Conservation (phyloP, 2,329 filamentous ascomycete genomes). For the Apiospora hydei region DNA sequence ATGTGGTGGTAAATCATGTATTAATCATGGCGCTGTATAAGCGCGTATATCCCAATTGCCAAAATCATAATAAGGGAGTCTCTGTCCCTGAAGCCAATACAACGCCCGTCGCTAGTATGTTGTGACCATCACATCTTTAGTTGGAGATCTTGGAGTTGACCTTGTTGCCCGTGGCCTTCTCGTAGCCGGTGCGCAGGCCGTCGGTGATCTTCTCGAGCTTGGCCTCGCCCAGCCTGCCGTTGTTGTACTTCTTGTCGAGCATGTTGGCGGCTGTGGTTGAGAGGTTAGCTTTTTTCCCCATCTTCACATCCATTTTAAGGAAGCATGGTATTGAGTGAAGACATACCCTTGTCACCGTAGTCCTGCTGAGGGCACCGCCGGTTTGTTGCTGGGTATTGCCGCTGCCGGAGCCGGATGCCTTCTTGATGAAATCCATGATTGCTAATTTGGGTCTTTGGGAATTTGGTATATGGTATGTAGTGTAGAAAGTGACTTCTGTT, state of each 20-base stretch:
- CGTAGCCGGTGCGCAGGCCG: slow-evolving; percentile 41
- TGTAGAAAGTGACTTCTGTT: background rate
- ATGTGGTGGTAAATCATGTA: background rate
- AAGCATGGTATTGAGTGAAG: too few relatives aligned
- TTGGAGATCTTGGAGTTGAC: slow-evolving; percentile 46
- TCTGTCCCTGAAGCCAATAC: background rate
- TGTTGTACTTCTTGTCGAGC: slow-evolving; percentile 38
- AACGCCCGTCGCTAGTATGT: background rate
- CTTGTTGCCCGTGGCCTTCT: slow-evolving; percentile 50
- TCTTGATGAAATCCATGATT: slow-evolving; percentile 43
- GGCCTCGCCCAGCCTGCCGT: slow-evolving; percentile 30
- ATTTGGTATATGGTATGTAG: background rate
- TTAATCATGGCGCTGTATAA: background rate
- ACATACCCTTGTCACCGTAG: slow-evolving; percentile 43
- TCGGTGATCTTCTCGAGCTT: slow-evolving; percentile 45
- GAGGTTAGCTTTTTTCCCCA: background rate
- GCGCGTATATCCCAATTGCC: background rate
- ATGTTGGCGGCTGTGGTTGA: slow-evolving; percentile 37
- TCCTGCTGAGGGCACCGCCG: slow-evolving; percentile 39
- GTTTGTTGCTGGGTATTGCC: slow-evolving; percentile 25
- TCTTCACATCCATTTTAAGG: too few relatives aligned
- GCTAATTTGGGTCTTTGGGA: slow-evolving; percentile 1
- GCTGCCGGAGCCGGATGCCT: slow-evolving; percentile 30
- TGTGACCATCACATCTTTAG: slow-evolving; percentile 29
- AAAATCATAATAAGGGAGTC: background rate